A percentile compares a stretch with the other conserved stretches of the same genome.
phyloP scores from a whole-genome alignment of 257 asterid genomes.

The Solanum boliviense region DNA sequence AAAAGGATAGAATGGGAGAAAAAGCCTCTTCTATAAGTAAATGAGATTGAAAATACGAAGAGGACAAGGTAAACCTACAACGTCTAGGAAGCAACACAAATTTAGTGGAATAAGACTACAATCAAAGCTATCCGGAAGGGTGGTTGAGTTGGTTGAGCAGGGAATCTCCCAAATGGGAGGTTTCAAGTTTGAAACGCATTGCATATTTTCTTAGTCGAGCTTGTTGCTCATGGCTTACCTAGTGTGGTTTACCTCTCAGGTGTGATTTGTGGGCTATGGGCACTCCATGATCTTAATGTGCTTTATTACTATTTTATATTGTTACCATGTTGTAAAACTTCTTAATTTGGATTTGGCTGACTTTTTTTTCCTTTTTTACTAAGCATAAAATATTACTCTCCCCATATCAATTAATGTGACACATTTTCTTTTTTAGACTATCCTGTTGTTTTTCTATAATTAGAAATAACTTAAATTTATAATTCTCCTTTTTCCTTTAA shows the following conservation, averaged over 20 bases:
- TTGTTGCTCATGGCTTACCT: neutral
- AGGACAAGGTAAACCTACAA: neutral
- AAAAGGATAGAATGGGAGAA: neutral
- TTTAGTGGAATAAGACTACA: neutral
- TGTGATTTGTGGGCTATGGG: neutral
- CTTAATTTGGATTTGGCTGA: neutral
- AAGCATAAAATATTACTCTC: neutral
- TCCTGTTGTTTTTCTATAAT: neutral
- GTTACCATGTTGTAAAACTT: neutral
- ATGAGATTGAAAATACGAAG: neutral
- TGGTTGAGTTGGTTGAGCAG: neutral
- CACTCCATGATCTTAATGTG: neutral
- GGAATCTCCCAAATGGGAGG: neutral
- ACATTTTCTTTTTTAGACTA: neutral
- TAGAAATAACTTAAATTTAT: neutral
- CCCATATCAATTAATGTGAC: neutral
- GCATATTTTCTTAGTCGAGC: neutral
- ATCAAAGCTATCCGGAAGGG: neutral
- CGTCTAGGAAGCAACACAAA: neutral
- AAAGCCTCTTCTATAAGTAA: neutral
- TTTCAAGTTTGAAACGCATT: neutral
- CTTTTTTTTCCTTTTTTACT: neutral
- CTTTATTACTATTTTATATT: neutral
- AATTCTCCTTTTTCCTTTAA: neutral
- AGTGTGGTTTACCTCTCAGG: neutral